Evolutionary conservation across 2,329 filamentous ascomycete species (phyloP).

Genomic region (Calonectria crousiana): DNA sequence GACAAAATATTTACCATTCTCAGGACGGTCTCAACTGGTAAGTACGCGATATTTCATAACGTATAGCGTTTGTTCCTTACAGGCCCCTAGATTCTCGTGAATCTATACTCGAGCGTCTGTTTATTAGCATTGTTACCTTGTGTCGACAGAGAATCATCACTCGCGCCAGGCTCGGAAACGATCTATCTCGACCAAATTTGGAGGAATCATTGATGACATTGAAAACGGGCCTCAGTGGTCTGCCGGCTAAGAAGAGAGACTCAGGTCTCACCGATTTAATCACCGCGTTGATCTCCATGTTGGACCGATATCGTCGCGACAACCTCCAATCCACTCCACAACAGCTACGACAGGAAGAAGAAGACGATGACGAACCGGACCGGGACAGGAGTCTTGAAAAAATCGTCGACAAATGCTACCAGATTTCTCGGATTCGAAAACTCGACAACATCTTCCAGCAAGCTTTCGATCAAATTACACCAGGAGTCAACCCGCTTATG

Average conservation of each 20-base stretch:
- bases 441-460: conserved; percentile 17
- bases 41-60: background rate
- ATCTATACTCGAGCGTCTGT: background rate
- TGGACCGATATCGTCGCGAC: conserved; percentile 12
- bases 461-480: background rate
- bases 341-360: background rate
- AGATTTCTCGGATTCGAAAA: conserved; percentile 14
- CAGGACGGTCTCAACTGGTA: background rate
- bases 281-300: background rate
- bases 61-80: background rate
- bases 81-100: background rate
- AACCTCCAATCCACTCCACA: background rate
- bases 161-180: conserved; percentile 8
- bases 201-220: background rate
- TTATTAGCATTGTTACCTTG: conserved; percentile 24
- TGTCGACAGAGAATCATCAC: conserved; percentile 28
- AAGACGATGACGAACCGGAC: background rate
- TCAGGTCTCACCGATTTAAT: background rate
- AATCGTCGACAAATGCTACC: conserved; percentile 15
- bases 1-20: conserved; percentile 31
- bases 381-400: conserved; percentile 15
- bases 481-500: conserved; percentile 2
- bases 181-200: background rate
- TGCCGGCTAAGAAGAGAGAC: background rate
- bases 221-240: background rate